Evolutionary conservation across 148 eudicot genomes (phyloP).

Genomic region (Fagopyrum esculentum): DNA sequence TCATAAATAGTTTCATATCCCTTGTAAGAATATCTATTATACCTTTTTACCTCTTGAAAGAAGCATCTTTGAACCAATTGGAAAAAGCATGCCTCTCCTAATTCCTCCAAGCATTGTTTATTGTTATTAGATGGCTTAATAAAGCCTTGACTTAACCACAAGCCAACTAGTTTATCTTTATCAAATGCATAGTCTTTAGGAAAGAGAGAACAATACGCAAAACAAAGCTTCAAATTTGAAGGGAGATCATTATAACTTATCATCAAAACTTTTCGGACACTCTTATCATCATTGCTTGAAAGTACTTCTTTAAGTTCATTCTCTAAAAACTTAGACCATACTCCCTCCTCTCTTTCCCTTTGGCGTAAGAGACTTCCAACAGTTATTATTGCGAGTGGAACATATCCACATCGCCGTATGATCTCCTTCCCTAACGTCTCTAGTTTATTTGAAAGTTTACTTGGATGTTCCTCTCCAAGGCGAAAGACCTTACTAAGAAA

Average conservation of each 20-base stretch:
- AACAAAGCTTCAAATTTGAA: not conserved
- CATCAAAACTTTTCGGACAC: not conserved
- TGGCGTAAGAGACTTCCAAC: not conserved
- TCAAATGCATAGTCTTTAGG: not conserved
- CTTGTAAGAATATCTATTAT: not conserved
- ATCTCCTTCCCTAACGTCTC: not conserved
- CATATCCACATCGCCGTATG: not conserved
- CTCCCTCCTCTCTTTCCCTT: not conserved
- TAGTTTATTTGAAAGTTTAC: not conserved
- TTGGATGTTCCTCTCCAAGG: not conserved
- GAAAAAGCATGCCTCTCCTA: not conserved
- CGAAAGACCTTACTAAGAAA: not conserved
- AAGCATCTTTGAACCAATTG: not conserved
- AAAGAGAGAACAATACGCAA: not conserved
- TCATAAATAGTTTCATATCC: too few relatives aligned
- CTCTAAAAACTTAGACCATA: not conserved
- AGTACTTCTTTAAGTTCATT: not conserved
- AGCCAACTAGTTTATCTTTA: not conserved
- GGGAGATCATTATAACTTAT: not conserved
- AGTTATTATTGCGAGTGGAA: not conserved
- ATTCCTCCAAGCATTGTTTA: not conserved
- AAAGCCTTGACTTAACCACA: not conserved
- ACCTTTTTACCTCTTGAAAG: not conserved
- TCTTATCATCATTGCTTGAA: not conserved
- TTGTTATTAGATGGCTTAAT: not conserved